These are phyloP conservation scores for rapeseed (Brassica napus) DNA, from an alignment of 345 rosid species.

Conservation along the genomic window Da-Ae NC_063445.1:56592001-56592500, in stretches of 20 bases:
- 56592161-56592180: conserved; percentile 84
- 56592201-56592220: conserved; percentile 82
- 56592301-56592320: conserved; percentile 73
- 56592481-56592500: no score
- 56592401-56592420: conserved; percentile 83
- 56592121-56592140: conserved; percentile 12
- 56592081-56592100: conserved; percentile 14
- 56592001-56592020: conserved; percentile 92
- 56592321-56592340: conserved; percentile 80
- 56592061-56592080: conserved; percentile 68
- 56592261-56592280: conserved; percentile 21
- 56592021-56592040: conserved; percentile 80
- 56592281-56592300: conserved; percentile 60
- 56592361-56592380: conserved; percentile 95
- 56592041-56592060: conserved; percentile 76
- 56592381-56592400: conserved; percentile 95
- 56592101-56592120: conserved; percentile 14
- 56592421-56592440: conserved; percentile 1
- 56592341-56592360: conserved; percentile 95
- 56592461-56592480: no score
- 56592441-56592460: not conserved
- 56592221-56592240: conserved; percentile 68
- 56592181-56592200: conserved; percentile 86
- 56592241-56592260: no score
- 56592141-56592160: conserved; percentile 88